Evolutionary conservation across 805 yeast species (phyloP).

Genomic region (Yamadazyma laniorum): DNA sequence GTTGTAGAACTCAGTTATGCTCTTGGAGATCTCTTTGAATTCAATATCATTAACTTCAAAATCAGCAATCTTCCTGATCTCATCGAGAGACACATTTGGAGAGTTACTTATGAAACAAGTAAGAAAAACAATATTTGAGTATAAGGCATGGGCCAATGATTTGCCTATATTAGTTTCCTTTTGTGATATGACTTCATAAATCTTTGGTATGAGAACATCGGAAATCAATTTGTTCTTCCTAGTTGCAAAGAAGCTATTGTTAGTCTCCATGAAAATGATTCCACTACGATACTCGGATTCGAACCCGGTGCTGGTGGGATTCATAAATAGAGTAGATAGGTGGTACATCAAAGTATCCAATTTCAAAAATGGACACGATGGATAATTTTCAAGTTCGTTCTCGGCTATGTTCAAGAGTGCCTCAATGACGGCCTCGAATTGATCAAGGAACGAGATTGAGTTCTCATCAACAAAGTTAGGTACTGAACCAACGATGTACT

Average conservation of each 20-base stretch:
- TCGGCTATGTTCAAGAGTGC: constrained; percentile 2
- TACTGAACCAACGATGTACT: background rate
- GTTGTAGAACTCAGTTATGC: constrained; percentile 27
- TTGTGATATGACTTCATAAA: background rate
- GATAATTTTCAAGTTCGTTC: constrained; percentile 2
- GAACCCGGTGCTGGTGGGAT: constrained; percentile 6
- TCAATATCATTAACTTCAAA: constrained; percentile 8
- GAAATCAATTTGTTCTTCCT: constrained; percentile 34
- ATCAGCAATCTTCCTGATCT: constrained; percentile 4
- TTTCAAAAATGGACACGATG: constrained; percentile 15
- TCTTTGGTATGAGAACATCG: constrained; percentile 11
- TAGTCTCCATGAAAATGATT: constrained; percentile 18
- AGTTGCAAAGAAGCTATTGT: constrained; percentile 19
- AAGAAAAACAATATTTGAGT: constrained; percentile 7
- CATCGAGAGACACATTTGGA: constrained; percentile 3
- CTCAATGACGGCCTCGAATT: constrained; percentile 12
- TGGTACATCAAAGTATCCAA: constrained; percentile 20
- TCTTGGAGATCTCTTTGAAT: constrained; percentile 18
- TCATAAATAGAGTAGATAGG: constrained; percentile 14
- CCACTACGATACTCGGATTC: constrained; percentile 19
- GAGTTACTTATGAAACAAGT: constrained; percentile 3
- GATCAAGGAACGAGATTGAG: constrained; percentile 9
- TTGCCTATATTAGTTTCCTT: background rate
- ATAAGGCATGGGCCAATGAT: background rate
- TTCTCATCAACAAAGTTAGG: background rate